phyloP scores from a whole-genome alignment of 2,329 filamentous ascomycete species.

The Triangularia verruculosa region DNA sequence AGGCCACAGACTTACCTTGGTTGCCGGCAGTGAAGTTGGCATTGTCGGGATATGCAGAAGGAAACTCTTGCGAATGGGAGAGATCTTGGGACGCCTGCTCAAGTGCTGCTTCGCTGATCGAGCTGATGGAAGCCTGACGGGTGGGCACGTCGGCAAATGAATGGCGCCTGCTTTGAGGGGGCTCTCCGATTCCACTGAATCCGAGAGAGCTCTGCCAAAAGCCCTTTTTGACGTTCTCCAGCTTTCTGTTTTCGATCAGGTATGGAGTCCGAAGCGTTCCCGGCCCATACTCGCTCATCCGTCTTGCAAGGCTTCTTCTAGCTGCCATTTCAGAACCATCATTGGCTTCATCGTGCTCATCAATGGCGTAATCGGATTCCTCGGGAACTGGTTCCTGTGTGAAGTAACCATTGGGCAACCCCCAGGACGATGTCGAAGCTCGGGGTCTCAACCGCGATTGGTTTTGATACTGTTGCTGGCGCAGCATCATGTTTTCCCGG shows the following conservation, averaged over 20 bases:
- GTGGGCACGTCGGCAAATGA: conserved; percentile 72
- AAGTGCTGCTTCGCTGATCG: conserved; percentile 52
- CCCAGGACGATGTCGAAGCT: conserved; percentile 55
- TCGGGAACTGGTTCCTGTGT: conserved; percentile 56
- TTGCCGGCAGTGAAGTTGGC: conserved; percentile 28
- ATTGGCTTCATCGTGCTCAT: conserved; percentile 63
- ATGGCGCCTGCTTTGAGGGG: conserved; percentile 72
- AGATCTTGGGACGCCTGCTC: conserved; percentile 46
- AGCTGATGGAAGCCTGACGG: conserved; percentile 61
- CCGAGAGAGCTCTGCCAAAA: conserved; percentile 71
- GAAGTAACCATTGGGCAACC: conserved; percentile 56
- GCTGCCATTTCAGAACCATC: conserved; percentile 49
- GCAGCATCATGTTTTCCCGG: conserved; percentile 61
- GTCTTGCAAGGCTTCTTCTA: conserved; percentile 46
- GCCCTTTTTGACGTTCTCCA: conserved; percentile 64
- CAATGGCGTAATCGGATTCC: conserved; percentile 69
- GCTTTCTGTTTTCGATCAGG: conserved; percentile 58
- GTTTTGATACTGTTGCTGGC: conserved; percentile 48
- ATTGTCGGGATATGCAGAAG: conserved; percentile 40
- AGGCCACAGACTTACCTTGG: conserved; percentile 38
- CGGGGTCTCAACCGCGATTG: conserved; percentile 55
- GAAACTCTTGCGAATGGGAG: conserved; percentile 43
- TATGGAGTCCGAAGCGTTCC: conserved; percentile 47
- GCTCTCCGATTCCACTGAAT: conserved; percentile 59
- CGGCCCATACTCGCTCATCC: conserved; percentile 57